Base-by-base conservation (phyloP, 305 asterid genomes). In the Coffea humblotiana region DNA sequence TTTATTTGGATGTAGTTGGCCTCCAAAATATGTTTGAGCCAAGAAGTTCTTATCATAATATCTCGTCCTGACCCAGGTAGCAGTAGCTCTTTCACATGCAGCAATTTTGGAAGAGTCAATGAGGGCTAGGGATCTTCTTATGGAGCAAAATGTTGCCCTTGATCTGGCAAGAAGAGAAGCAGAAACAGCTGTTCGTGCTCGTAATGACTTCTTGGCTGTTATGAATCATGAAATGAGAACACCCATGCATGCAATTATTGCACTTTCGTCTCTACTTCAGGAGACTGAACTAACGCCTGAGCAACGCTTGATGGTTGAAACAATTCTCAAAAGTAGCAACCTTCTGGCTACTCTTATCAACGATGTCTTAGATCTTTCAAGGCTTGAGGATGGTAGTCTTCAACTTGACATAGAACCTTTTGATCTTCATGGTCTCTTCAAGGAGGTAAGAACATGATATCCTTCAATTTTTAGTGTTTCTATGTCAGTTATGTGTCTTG, bases 221-320 rank as follows among this genome's bases (percentile, higher is more conserved):
- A 93, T 93, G 99, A 93, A 95, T 86, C 98, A 92, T 82, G 99
- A 96, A 81, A 96, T 96, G 99, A 89, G 99, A 83, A 96, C 98
- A 71, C 98, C 99, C 14, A 94, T 96, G 97, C 99, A 96, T 86
- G 98, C 98, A 56, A 90, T 94, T 82, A 92, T 91, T 74, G 97
- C 98, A 66, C 97, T 96, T 75, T 94, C 98, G 12, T 93, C 98
- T 68, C 89, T 96, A 78, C 82, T 96, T 78, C 98, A 91, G 87
- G 98, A 96, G 84, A 93, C 97, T 14, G 93, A 92, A 79, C 83
- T 96, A 81, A 88, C 92, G 40, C 98, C 98, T n/a, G 99, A 96
- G 93, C 99, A 96, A 70, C 97, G 98, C 37, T 88, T 96, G 71
- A 96, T 96, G 99, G 97, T 96, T 65, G 99, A 96, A 85, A 96